phyloP scores from a whole-genome alignment of 768 basidiomycete species.

The Boletellus ananiceps region DNA sequence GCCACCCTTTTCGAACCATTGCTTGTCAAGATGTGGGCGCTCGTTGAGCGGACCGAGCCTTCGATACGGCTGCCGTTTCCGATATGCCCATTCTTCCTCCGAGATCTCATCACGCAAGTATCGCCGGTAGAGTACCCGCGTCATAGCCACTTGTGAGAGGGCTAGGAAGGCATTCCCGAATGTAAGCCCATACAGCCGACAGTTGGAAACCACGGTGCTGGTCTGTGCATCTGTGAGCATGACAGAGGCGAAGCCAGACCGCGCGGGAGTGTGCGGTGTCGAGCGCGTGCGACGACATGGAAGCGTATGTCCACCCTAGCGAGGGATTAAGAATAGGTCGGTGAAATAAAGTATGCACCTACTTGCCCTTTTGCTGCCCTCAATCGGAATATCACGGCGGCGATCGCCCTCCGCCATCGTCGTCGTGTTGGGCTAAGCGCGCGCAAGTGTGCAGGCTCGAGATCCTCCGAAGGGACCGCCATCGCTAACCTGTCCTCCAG shows the following conservation, averaged over 20 bases:
- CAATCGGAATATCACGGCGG: slow-evolving; percentile 32
- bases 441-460: slow-evolving; percentile 30
- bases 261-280: slow-evolving; percentile 37
- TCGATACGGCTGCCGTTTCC: slow-evolving; percentile 46
- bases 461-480: slow-evolving; percentile 35
- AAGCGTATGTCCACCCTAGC: slow-evolving; percentile 54
- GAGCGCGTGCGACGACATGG: slow-evolving; percentile 38
- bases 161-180: slow-evolving; percentile 49
- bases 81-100: slow-evolving; percentile 48
- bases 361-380: slow-evolving; percentile 36
- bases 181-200: slow-evolving; percentile 41
- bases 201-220: slow-evolving; percentile 31
- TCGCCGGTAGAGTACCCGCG: slow-evolving; percentile 45
- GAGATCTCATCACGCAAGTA: slow-evolving; percentile 47
- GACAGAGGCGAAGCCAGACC: slow-evolving; percentile 21
- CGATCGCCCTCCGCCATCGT: slow-evolving; percentile 46
- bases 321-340: not conserved
- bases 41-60: slow-evolving; percentile 50
- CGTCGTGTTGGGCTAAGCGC: slow-evolving; percentile 32
- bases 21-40: slow-evolving; percentile 44
- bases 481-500: slow-evolving; percentile 40
- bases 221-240: slow-evolving; percentile 31
- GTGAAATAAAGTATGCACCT: not conserved
- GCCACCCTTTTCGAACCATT: slow-evolving; percentile 47
- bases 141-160: slow-evolving; percentile 50